Conservation (phyloP, 2,329 filamentous ascomycete genomes). For the Penicillium sp. region DNA sequence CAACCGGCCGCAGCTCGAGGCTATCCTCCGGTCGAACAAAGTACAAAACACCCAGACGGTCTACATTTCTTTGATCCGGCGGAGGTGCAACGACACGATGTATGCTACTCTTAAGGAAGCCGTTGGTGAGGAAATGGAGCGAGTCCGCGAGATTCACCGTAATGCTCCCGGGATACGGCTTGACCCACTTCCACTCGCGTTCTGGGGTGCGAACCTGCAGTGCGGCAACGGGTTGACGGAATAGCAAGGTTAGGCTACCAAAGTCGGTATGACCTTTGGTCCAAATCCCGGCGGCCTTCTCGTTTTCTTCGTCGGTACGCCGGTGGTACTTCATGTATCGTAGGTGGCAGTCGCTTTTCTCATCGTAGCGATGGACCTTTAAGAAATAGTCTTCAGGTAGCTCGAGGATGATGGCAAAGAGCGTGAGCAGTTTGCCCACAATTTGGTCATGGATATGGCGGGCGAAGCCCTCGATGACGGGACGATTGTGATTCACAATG, state of each 20-base stretch:
- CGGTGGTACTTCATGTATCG: conserved; percentile 59
- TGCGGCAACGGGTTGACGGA: conserved; percentile 57
- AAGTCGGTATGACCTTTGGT: conserved; percentile 54
- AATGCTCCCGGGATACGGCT: conserved; percentile 47
- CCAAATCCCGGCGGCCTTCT: conserved; percentile 43
- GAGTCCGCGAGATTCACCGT: conserved; percentile 53
- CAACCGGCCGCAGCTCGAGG: conserved; percentile 25
- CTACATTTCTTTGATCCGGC: conserved; percentile 42
- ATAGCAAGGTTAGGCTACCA: conserved; percentile 55
- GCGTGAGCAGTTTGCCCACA: conserved; percentile 10
- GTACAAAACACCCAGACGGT: conserved; percentile 42
- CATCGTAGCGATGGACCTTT: conserved; percentile 56
- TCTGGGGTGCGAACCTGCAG: conserved; percentile 52
- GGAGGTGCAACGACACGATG: conserved; percentile 49
- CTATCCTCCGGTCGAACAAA: conserved; percentile 46
- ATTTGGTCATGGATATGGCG: conserved; percentile 18
- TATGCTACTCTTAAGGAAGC: conserved; percentile 48
- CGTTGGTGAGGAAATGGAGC: conserved; percentile 49
- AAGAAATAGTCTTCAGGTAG: conserved; percentile 58
- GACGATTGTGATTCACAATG: conserved; percentile 4
- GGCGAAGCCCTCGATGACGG: conserved; percentile 10
- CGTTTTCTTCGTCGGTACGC: conserved; percentile 49
- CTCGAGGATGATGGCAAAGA: conserved; percentile 52
- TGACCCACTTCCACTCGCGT: conserved; percentile 51
- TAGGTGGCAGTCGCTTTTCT: conserved; percentile 57